Conservation (phyloP, 768 basidiomycete genomes). For the Tulasnella sp. region DNA sequence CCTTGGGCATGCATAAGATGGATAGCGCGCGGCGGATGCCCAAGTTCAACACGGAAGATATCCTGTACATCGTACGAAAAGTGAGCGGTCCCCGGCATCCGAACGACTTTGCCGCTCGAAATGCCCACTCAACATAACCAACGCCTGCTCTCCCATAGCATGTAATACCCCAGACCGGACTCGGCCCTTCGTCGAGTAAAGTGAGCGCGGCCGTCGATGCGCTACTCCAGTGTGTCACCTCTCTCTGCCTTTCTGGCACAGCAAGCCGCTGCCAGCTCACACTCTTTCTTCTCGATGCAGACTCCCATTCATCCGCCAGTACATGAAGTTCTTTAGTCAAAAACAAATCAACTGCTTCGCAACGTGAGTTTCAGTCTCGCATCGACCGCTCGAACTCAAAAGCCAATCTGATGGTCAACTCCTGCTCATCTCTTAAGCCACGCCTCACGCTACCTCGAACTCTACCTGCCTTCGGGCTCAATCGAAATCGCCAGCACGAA, state of each 20-base stretch:
- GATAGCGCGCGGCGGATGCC: conserved; percentile 71
- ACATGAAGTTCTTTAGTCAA: conserved; percentile 68
- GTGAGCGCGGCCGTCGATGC: conserved; percentile 71
- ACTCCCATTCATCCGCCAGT: conserved; percentile 69
- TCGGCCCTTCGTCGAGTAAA: conserved; percentile 37
- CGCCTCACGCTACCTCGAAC: conserved; percentile 82
- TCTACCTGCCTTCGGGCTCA: conserved; percentile 75
- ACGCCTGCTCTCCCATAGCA: conserved; percentile 23
- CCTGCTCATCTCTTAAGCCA: conserved; percentile 49
- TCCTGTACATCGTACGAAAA: conserved; percentile 72
- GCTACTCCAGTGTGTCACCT: conserved; percentile 59
- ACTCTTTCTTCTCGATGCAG: conserved; percentile 41
- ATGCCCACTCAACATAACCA: conserved; percentile 49
- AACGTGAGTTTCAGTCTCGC: conserved; percentile 58
- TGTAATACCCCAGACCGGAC: conserved; percentile 29
- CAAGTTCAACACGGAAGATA: conserved; percentile 63
- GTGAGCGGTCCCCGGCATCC: conserved; percentile 43
- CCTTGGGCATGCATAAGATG: conserved; percentile 89
- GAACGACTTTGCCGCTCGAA: conserved; percentile 6
- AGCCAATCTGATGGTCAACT: conserved; percentile 29
- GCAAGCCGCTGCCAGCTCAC: conserved; percentile 30
- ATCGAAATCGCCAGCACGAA: conserved; percentile 89
- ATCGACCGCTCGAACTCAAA: conserved; percentile 31
- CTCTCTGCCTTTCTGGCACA: conserved; percentile 31
- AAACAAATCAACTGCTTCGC: conserved; percentile 88